Evolutionary conservation across 2,329 filamentous ascomycete genomes (phyloP).

Genomic region (Cryphonectria carpinicola): DNA sequence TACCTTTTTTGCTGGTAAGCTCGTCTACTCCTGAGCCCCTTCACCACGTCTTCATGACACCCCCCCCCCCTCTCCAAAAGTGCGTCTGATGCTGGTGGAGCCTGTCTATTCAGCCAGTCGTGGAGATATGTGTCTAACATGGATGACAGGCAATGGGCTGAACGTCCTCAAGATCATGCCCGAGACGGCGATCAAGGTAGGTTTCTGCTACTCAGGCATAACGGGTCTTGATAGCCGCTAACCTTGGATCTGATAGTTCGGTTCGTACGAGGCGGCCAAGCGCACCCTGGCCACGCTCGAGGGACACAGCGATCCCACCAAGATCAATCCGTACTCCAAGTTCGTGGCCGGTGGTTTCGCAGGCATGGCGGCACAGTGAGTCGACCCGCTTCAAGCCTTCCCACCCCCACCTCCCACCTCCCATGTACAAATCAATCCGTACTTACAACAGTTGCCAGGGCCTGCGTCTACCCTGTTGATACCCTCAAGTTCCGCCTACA

Average conservation of each 20-base stretch:
- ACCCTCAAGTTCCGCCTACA: slow-evolving; percentile 84
- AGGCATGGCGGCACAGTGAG: slow-evolving; percentile 90
- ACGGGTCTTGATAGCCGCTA: neutral
- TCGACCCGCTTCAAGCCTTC: slow-evolving; percentile 30
- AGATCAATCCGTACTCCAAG: slow-evolving; percentile 82
- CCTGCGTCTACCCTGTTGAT: slow-evolving; percentile 93
- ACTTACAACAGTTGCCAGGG: slow-evolving; percentile 49
- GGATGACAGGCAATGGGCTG: slow-evolving; percentile 79
- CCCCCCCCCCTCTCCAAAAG: neutral
- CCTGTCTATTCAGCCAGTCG: neutral
- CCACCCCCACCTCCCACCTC: neutral
- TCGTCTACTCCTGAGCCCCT: neutral
- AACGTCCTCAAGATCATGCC: slow-evolving; percentile 99
- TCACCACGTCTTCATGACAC: neutral
- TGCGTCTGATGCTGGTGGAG: neutral
- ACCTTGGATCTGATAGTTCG: slow-evolving; percentile 60
- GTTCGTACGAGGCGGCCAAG: slow-evolving; percentile 95
- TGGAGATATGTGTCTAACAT: slow-evolving; percentile 11
- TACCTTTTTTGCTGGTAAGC: slow-evolving; percentile 88
- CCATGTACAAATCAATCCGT: neutral
- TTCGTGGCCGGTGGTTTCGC: slow-evolving; percentile 90
- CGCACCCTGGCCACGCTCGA: slow-evolving; percentile 82
- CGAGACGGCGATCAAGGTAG: slow-evolving; percentile 87
- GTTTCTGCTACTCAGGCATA: slow-evolving; percentile 14
- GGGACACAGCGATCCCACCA: slow-evolving; percentile 80